phyloP scores from a whole-genome alignment of 768 basidiomycete genomes.

The Mycena amicta region DNA sequence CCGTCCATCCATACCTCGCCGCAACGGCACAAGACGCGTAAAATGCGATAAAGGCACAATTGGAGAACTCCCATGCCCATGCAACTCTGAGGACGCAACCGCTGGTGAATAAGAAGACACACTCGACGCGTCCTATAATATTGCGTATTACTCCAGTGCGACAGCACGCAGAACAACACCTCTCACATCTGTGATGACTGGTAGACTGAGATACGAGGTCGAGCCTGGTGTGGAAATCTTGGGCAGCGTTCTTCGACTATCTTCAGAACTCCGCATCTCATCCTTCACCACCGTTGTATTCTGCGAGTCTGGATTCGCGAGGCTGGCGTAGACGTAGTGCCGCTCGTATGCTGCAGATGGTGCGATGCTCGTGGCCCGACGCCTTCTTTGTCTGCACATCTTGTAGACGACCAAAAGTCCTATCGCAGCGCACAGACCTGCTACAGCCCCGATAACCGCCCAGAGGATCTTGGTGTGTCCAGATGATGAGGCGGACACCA shows the following conservation, averaged over 20 bases:
- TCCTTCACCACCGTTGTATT: background rate
- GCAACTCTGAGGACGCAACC: constrained; percentile 25
- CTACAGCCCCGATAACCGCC: constrained; percentile 6
- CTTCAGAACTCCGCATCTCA: background rate
- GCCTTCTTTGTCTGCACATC: background rate
- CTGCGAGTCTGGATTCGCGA: background rate
- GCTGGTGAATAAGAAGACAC: constrained; percentile 24
- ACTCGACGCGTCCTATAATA: constrained; percentile 18
- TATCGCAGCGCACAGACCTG: background rate
- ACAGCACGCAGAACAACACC: too few species aligned
- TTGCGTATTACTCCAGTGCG: background rate
- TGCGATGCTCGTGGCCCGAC: background rate
- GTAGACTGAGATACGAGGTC: constrained; percentile 4
- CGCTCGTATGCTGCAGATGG: constrained; percentile 9
- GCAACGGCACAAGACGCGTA: constrained; percentile 8
- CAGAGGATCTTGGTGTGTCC: background rate
- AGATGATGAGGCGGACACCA: background rate
- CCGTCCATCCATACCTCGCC: background rate
- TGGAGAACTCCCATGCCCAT: constrained; percentile 17
- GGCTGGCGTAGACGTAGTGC: background rate
- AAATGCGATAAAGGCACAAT: constrained; percentile 12
- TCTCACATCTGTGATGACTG: constrained; percentile 8
- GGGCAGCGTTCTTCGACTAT: constrained; percentile 1
- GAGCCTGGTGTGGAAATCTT: background rate
- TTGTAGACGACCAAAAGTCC: constrained; percentile 1